A percentile compares a stretch with the other conserved stretches of the same genome.
Conservation (phyloP, 2,329 filamentous ascomycete species). For the Botrytis deweyae region DNA sequence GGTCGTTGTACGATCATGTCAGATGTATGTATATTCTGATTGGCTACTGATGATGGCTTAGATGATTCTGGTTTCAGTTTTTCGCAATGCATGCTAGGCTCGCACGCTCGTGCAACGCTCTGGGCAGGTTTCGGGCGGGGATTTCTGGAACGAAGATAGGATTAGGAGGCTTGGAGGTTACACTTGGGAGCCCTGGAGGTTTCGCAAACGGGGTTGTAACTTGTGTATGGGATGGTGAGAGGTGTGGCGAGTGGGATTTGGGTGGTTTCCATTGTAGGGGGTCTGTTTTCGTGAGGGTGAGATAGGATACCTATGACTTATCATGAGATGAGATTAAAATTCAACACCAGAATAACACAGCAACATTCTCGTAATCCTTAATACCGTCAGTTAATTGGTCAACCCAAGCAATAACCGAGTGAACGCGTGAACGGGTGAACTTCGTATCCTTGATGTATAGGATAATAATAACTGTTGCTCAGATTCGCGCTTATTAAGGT, state of each 20-base stretch:
- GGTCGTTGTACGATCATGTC: background rate
- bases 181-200: background rate
- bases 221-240: background rate
- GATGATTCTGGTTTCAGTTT: constrained; percentile 10
- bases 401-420: background rate
- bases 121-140: constrained; percentile 18
- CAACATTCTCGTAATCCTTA: background rate
- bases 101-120: background rate
- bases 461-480: background rate
- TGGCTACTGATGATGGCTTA: background rate
- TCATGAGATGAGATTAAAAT: background rate
- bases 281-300: background rate
- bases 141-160: constrained; percentile 6
- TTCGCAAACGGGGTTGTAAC: background rate
- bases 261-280: background rate
- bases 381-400: background rate
- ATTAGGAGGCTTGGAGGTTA: background rate
- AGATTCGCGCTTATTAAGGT: background rate
- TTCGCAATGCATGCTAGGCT: background rate
- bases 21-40: background rate
- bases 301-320: background rate
- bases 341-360: background rate
- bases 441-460: background rate
- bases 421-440: background rate
- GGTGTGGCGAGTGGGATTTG: background rate